Conservation (phyloP, 768 basidiomycete genomes). For the Nidularia sp. region DNA sequence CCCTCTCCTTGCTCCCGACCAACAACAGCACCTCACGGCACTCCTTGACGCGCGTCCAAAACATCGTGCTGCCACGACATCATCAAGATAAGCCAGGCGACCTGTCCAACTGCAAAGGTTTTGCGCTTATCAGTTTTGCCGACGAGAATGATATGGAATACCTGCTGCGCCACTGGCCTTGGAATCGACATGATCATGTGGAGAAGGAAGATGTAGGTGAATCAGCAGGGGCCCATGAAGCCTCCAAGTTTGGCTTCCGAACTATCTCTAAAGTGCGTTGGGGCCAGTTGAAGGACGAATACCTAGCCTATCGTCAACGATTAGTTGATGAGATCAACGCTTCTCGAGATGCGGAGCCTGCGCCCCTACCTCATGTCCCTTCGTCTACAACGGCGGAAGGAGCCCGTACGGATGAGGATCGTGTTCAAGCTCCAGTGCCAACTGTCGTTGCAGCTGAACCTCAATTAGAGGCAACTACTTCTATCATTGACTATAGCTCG, state of each 20-base stretch:
- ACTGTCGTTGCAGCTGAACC: not conserved
- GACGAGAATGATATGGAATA: conserved; percentile 29
- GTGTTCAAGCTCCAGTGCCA: not conserved
- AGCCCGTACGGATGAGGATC: not conserved
- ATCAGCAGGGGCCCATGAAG: conserved; percentile 26
- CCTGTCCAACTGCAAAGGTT: conserved; percentile 64
- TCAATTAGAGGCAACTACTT: not conserved
- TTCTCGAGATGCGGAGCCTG: no score
- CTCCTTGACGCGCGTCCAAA: conserved; percentile 35
- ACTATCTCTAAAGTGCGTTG: conserved; percentile 53
- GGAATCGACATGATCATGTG: conserved; percentile 32
- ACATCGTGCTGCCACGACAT: conserved; percentile 56
- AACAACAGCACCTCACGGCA: conserved; percentile 3
- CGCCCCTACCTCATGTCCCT: no score
- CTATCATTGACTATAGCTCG: no score
- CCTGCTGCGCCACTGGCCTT: conserved; percentile 57
- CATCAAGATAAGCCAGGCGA: conserved; percentile 56
- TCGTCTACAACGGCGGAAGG: no score
- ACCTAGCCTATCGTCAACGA: conserved; percentile 54
- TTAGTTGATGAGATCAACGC: conserved; percentile 47
- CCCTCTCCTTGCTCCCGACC: conserved; percentile 26
- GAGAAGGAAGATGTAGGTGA: not conserved
- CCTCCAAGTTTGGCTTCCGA: conserved; percentile 57
- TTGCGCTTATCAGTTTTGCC: conserved; percentile 64
- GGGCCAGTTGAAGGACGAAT: conserved; percentile 65